phyloP scores from a whole-genome alignment of 306 rosid genomes.

The Fagus sylvatica region DNA sequence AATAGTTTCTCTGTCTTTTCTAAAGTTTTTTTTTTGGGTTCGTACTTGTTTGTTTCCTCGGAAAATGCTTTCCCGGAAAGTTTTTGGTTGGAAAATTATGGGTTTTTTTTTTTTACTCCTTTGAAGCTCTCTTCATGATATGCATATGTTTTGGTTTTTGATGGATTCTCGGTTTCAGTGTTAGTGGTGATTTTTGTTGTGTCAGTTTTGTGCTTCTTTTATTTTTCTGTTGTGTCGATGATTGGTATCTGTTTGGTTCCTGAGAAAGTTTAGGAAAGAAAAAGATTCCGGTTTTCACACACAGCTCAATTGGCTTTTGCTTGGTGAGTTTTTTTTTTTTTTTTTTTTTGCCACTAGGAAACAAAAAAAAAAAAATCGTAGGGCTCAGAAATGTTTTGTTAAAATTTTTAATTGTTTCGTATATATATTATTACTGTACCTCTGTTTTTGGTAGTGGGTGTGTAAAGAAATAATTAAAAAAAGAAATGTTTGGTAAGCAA shows the following conservation, averaged over 20 bases:
- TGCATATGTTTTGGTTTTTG: neutral
- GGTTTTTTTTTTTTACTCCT: neutral
- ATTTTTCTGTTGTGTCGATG: neutral
- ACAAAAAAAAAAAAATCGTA: neutral
- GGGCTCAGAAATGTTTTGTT: neutral
- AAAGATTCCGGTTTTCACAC: neutral
- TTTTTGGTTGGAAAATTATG: neutral
- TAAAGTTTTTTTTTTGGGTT: neutral
- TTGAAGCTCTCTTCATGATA: neutral
- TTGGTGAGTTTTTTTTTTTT: neutral
- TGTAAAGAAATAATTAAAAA: no score
- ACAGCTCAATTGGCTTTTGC: neutral
- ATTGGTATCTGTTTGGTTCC: constrained; percentile 7
- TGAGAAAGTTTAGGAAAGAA: constrained; percentile 4
- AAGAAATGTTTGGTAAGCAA: neutral
- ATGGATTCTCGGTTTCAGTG: neutral
- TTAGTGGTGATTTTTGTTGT: neutral
- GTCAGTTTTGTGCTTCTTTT: neutral
- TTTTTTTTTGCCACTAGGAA: neutral
- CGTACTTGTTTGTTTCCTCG: neutral
- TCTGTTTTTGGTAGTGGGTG: no score
- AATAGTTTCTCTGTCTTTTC: neutral
- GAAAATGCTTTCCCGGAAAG: neutral
- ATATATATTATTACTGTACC: neutral
- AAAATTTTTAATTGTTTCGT: neutral